Percentiles rank a stretch among this genome's conserved stretches.
Evolutionary conservation across 108 stramenopile genomes (phyloP).

Genomic region (Cyclotella kingstonii): DNA sequence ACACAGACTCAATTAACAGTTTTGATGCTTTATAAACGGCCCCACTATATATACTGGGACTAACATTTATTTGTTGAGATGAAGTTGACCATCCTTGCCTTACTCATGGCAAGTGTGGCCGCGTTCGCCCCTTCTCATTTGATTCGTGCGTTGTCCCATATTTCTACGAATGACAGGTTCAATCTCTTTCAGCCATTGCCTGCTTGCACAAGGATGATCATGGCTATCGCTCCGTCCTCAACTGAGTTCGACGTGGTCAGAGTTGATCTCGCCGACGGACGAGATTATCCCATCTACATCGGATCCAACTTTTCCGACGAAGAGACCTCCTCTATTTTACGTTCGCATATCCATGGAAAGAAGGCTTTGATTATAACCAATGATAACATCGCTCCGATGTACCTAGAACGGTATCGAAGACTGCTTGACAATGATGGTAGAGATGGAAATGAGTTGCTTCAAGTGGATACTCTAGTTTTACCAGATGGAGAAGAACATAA

Average conservation of each 20-base stretch:
- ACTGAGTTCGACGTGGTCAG: slow-evolving; percentile 70
- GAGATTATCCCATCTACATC: slow-evolving; percentile 91
- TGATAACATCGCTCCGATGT: slow-evolving; percentile 75
- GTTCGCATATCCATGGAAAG: slow-evolving; percentile 54
- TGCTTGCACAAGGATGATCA: no score
- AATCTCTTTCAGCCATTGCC: no score
- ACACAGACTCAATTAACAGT: no score
- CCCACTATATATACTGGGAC: no score
- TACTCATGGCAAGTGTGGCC: no score
- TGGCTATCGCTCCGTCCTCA: no score
- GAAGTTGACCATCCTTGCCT: no score
- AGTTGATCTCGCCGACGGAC: slow-evolving; percentile 72
- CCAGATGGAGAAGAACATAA: slow-evolving; percentile 89
- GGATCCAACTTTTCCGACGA: slow-evolving; percentile 67
- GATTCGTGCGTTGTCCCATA: no score
- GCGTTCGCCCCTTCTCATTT: no score
- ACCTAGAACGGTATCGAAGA: slow-evolving; percentile 64
- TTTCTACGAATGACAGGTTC: no score
- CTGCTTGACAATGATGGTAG: slow-evolving; percentile 24
- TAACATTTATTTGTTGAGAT: no score
- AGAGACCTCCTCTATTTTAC: slow-evolving; percentile 32
- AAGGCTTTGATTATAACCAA: slow-evolving; percentile 77
- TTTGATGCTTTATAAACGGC: no score
- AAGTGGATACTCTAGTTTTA: slow-evolving; percentile 72
- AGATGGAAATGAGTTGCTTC: slow-evolving; percentile 2